phyloP scores from a whole-genome alignment of 192 early-diverging fungal species.

The Ambispora gerdemannii region DNA sequence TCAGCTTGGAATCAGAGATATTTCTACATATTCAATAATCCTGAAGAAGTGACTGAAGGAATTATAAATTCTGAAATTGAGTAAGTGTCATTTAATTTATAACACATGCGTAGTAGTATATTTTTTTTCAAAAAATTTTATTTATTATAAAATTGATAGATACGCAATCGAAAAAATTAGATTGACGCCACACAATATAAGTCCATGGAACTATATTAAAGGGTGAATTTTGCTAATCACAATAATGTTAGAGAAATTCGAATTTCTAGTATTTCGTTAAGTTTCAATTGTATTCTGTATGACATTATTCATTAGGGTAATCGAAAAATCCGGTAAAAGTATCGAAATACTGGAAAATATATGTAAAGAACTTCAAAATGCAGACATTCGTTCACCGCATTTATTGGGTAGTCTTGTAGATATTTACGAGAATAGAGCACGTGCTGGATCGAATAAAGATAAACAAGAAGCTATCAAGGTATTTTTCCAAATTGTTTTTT shows the following conservation, averaged over 20 bases:
- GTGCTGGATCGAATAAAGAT: conserved; percentile 32
- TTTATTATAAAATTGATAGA: conserved; percentile 41
- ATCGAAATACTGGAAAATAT: conserved; percentile 41
- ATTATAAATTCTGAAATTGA: conserved; percentile 59
- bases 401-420: conserved; percentile 43
- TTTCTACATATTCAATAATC: conserved; percentile 61
- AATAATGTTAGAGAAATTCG: not conserved
- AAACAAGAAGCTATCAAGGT: conserved; percentile 41
- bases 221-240: conserved; percentile 53
- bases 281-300: not conserved
- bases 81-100: conserved; percentile 44
- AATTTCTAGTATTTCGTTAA: not conserved
- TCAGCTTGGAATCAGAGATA: conserved; percentile 98
- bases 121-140: conserved; percentile 1
- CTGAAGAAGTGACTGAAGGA: conserved; percentile 38
- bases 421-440: conserved; percentile 48
- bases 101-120: not conserved
- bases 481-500: not conserved
- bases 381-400: conserved; percentile 41
- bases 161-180: conserved; percentile 67
- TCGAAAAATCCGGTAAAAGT: conserved; percentile 36
- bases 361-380: conserved; percentile 37
- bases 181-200: conserved; percentile 85
- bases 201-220: conserved; percentile 87
- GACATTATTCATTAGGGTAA: conserved; percentile 31